Evolutionary conservation across 495 filamentous ascomycete genomes (phyloP).

Genomic region (Penicillium roqueforti): DNA sequence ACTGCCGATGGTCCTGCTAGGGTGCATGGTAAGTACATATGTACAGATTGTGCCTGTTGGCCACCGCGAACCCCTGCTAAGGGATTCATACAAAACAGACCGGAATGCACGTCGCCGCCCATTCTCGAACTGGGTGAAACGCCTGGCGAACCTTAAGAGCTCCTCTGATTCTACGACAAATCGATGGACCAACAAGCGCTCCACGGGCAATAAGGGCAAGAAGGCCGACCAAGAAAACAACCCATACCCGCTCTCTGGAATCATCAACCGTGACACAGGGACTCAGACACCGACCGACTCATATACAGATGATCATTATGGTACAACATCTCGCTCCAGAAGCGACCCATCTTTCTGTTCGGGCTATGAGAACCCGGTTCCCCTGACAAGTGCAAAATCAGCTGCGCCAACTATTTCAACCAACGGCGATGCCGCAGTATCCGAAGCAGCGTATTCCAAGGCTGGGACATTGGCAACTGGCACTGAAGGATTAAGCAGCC

Average conservation of each 20-base stretch:
- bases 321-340: conserved; percentile 34
- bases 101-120: conserved; percentile 72
- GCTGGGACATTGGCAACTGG: conserved; percentile 65
- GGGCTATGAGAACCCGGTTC: conserved; percentile 52
- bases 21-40: conserved; percentile 64
- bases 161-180: conserved; percentile 49
- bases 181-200: conserved; percentile 49
- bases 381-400: conserved; percentile 62
- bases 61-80: conserved; percentile 17
- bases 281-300: conserved; percentile 53
- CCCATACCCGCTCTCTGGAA: conserved; percentile 71
- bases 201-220: conserved; percentile 47
- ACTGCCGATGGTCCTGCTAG: conserved; percentile 61
- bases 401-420: conserved; percentile 77
- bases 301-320: conserved; percentile 27
- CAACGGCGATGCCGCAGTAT: conserved; percentile 68
- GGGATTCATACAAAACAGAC: conserved; percentile 38
- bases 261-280: conserved; percentile 42
- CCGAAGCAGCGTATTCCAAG: conserved; percentile 73
- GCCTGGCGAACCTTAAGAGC: conserved; percentile 78
- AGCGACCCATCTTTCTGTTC: conserved; percentile 56
- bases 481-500: conserved; percentile 59
- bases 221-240: conserved; percentile 71
- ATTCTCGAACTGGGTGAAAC: conserved; percentile 92
- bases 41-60: not conserved